These are phyloP conservation scores for Globisporangium middletonii DNA, from an alignment of 352 stramenopile genomes.

Conservation along the genomic window DNA sequence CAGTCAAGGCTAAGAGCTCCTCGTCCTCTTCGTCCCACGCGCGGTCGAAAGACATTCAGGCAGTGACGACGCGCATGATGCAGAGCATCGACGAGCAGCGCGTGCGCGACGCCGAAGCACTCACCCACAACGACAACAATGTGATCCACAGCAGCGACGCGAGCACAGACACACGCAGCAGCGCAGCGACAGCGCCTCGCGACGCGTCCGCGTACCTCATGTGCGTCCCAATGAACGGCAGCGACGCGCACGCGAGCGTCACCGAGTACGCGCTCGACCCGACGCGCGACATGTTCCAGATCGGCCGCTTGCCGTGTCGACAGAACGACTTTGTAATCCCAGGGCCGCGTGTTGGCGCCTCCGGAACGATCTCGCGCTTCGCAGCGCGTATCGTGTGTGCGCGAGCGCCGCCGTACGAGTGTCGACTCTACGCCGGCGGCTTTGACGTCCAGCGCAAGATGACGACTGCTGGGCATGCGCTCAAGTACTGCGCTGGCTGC, in stretches of 20 bases:
- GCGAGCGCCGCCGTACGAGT: conserved; percentile 54
- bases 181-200: neutral
- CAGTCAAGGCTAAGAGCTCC: neutral
- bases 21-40: neutral
- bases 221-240: conserved; percentile 70
- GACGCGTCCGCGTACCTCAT: conserved; percentile 31
- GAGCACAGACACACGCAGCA: neutral
- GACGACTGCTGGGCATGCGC: conserved; percentile 52
- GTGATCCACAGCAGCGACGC: neutral
- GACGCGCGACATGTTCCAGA: conserved; percentile 70
- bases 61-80: conserved; percentile 49
- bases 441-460: conserved; percentile 55
- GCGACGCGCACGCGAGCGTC: conserved; percentile 43
- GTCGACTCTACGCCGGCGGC: conserved; percentile 56
- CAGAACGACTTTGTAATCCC: conserved; percentile 81
- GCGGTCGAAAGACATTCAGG: conserved; percentile 34
- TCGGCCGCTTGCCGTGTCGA: conserved; percentile 65
- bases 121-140: neutral
- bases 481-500: conserved; percentile 55
- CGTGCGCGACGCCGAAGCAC: neutral
- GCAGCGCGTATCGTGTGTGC: conserved; percentile 59
- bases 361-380: conserved; percentile 72
- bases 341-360: conserved; percentile 60
- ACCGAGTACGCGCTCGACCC: conserved; percentile 54
- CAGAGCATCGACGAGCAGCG: conserved; percentile 30